Evolutionary conservation across 1,139 yeast genomes (phyloP).

Genomic region (Blastobotrys aristatus): DNA sequence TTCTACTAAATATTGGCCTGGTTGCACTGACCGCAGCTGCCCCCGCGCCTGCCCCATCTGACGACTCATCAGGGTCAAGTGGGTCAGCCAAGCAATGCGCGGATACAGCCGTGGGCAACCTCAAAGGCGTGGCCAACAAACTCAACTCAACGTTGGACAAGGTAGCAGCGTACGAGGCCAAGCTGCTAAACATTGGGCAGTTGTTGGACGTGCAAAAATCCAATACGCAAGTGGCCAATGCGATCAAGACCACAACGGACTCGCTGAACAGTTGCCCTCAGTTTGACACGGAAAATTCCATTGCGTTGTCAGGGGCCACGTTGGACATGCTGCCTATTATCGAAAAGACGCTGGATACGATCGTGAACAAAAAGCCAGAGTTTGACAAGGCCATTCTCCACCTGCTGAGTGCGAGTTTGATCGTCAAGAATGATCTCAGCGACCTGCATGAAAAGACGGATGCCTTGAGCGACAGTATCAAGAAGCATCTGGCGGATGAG

Average conservation of each 20-base stretch:
- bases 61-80: neutral
- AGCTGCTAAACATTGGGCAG: constrained; percentile 17
- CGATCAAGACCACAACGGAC: constrained; percentile 15
- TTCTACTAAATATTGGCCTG: neutral
- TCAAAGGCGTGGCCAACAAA: constrained; percentile 2
- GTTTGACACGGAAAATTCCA: constrained; percentile 14
- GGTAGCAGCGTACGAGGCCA: constrained; percentile 7
- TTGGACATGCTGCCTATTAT: constrained; percentile 18
- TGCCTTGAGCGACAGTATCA: constrained; percentile 15
- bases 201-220: constrained; percentile 18
- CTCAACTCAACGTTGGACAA: constrained; percentile 2
- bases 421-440: constrained; percentile 18
- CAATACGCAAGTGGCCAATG: constrained; percentile 11
- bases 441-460: constrained; percentile 16
- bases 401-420: constrained; percentile 18
- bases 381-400: constrained; percentile 22
- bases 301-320: constrained; percentile 15
- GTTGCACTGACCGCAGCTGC: neutral
- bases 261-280: constrained; percentile 9
- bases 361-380: constrained; percentile 19
- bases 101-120: constrained; percentile 2
- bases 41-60: constrained; percentile 2
- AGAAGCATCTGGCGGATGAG: constrained; percentile 14
- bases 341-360: constrained; percentile 15
- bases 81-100: neutral